Conservation (phyloP, 306 rosid genomes). For the Dalbergia oliveri region DNA sequence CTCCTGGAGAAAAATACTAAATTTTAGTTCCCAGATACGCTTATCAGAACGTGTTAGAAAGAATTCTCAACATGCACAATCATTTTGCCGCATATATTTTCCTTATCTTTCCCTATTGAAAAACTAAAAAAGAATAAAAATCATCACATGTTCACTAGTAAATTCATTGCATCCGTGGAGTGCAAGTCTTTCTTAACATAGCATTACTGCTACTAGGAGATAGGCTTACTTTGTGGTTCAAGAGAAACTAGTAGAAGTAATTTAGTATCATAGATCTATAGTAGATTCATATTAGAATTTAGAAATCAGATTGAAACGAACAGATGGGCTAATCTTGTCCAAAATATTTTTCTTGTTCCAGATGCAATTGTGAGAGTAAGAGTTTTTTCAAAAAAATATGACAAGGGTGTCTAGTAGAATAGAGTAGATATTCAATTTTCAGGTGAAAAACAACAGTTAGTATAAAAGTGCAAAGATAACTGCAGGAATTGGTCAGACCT, state of each 20-base stretch:
- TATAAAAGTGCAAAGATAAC: background rate
- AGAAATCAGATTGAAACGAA: background rate
- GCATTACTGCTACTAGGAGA: background rate
- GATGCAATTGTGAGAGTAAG: background rate
- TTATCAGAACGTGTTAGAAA: constrained; percentile 10
- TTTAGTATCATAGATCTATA: background rate
- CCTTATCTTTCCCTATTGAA: background rate
- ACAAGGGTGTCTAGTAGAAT: constrained; percentile 10
- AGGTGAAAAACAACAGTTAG: constrained; percentile 1
- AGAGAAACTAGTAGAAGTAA: constrained; percentile 19
- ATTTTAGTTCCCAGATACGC: background rate
- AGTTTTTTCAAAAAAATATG: background rate
- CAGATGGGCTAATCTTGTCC: constrained; percentile 21
- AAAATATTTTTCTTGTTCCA: background rate
- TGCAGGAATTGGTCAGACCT: constrained; percentile 53
- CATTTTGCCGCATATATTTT: constrained; percentile 11
- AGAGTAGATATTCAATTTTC: background rate
- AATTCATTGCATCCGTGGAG: background rate
- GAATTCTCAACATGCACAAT: constrained; percentile 19
- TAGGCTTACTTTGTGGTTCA: constrained; percentile 14
- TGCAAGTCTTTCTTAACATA: background rate
- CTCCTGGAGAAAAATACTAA: constrained; percentile 53
- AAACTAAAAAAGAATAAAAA: background rate
- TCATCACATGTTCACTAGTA: background rate
- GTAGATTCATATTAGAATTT: background rate